Base-by-base conservation (phyloP, 257 asterid genomes). In the Prunella vulgaris region DNA sequence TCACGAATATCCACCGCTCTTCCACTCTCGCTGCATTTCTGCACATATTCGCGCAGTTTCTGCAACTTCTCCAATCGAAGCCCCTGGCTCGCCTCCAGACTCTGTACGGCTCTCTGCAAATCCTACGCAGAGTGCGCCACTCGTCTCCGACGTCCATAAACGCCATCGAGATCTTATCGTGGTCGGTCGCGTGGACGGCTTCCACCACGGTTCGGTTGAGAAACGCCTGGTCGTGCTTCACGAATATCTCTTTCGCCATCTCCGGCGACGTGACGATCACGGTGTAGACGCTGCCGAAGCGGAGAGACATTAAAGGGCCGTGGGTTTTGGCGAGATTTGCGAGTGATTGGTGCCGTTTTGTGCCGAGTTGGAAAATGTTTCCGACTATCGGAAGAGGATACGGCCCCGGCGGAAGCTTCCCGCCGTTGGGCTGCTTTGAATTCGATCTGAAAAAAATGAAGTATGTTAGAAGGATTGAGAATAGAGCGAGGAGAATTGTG, bases 81-180 rank as follows among this genome's bases (percentile, higher is more conserved):
- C 3, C 64, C 54, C 20, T 76, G 79, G 7, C 64, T 64, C 1
- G 74, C 77, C 8, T 75, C 81, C 6, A 84, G 74, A 2, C 64
- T 62, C 3, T 51, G 59, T 2, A 7, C 48, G 0, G 85, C 10
- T 74, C 77, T 25, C 28, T 82, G 66, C 80, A 62, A 40, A 84
- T 60, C 14, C 64, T 72, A 14, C 89, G 82, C 5, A 62, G 40
- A 30, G 42, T 75, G 3, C 81, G 68, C 89, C 89, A 84, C 25
- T 24, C 64, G n/a, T 15, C 14, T 0, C 75, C 78, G 2, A 51
- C 66, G 0, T 81, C 79, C 14, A 72, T 53, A 63, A 74, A 84
- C 2, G 72, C 77, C 25, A 83, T 9, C 1, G 75, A 71, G 7
- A 60, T 42, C 52, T 60, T 71, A 68, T 32, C n/a, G 22, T 44